These are phyloP conservation scores for Paraurostyla sp. DNA, from an alignment of 73 alveolate species.

Conservation along the genomic window DNA sequence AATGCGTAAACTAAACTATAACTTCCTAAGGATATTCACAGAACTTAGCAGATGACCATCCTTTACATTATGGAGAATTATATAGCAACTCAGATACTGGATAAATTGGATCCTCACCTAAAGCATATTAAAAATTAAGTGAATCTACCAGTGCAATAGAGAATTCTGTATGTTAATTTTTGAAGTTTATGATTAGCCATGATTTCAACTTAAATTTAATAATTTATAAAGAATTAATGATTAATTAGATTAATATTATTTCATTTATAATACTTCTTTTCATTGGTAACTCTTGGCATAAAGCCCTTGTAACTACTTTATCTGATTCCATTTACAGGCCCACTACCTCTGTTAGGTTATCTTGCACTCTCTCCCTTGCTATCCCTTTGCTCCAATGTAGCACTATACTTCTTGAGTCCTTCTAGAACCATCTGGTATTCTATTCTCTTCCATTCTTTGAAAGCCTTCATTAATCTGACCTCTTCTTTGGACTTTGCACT, in stretches of 20 bases:
- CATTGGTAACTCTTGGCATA: constrained; percentile 15
- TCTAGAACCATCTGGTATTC: constrained; percentile 57
- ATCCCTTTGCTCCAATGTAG: constrained; percentile 35
- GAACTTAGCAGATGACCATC: constrained; percentile 89
- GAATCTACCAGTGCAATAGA: constrained; percentile 51
- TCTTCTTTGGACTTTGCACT: constrained; percentile 40
- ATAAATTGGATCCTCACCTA: constrained; percentile 90
- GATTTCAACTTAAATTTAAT: no score
- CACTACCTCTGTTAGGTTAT: background rate
- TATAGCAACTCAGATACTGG: constrained; percentile 80
- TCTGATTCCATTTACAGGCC: background rate
- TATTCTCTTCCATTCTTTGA: constrained; percentile 66
- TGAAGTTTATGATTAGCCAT: constrained; percentile 54
- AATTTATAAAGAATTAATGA: no score
- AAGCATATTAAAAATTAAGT: constrained; percentile 22
- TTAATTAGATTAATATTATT: no score
- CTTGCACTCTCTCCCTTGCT: no score
- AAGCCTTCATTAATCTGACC: constrained; percentile 48
- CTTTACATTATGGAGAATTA: constrained; percentile 77
- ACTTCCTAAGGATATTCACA: constrained; percentile 91
- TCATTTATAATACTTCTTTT: constrained; percentile 30
- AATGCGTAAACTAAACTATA: constrained; percentile 80
- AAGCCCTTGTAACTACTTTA: background rate
- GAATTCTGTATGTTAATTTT: constrained; percentile 79
- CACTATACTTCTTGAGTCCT: constrained; percentile 61